Base-by-base conservation (phyloP, 129 eudicot genomes). In the Artemisia tridentata region DNA sequence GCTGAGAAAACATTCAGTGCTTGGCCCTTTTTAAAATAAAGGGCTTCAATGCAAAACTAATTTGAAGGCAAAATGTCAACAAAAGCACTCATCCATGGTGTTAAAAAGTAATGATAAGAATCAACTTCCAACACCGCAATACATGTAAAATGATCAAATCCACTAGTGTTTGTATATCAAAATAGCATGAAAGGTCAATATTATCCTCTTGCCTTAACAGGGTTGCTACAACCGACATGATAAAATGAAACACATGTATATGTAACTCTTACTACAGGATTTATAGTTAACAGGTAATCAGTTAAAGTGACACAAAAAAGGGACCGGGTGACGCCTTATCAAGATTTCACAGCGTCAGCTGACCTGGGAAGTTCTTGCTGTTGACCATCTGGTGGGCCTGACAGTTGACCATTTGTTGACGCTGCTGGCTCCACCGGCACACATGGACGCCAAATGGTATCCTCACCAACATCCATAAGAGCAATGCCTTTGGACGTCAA, bases 361-460 rank as follows among this genome's bases (percentile, higher is more conserved):
- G 46, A 48, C 23, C 5, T 69, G 56, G 77, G 11, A 13, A 52
- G 61, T 69, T 27, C 78, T 63, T 18, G 72, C 60, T 75, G 61
- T 62, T 72, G 71, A 73, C 78, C 72, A 77, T 73, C 78, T 67
- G 67, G 73, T 11, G 83, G 78, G 41, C 19, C 55, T 67, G 43
- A 27, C 48, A 7, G 45, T 50, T 71, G 65, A 64, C 41, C 74
- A 18, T 45, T 72, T 60, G 70, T 34, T 18, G 77, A n/a, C 27
- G 25, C 21, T 19, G 46, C 65, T 11, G 62, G 48, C 19, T 71
- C 62, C 45, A 16, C 38, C 0, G 88, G 90, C 79, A 86, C 87
- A 70, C 96, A 83, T 11, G 99, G 97, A 82, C 86, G 89, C 97
- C 97, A 93, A 29, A 79, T 56, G 45, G 92, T 89, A 23, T 80